Base-by-base conservation (phyloP, 768 basidiomycete species). In the Psilocybe subaeruginosa region DNA sequence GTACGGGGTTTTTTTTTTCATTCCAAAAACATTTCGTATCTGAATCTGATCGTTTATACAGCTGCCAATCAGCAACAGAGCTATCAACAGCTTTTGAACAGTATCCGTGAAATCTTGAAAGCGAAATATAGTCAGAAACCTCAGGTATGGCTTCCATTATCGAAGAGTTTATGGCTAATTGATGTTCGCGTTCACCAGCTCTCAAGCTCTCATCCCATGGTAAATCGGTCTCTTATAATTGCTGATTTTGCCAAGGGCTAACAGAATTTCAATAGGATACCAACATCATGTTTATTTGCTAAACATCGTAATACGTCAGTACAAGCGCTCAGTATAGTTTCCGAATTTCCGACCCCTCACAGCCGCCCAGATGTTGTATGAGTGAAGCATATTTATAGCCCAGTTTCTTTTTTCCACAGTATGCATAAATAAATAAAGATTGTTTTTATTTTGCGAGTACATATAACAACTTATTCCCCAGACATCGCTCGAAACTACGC, bases 71-170 rank as follows among this genome's bases (percentile, higher is more conserved):
- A 73, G 33, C 71, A 78, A 35, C 78, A 78, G 58, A 81, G 77
- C 64, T 81, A 79, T 51, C 79, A 80, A 64, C 70, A 78, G 59
- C 74, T 81, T 8, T 69, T 81, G n/a, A 69, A 69, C 49, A 75
- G 63, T 59, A 76, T 80, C 43, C 73, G 80, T 35, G 75, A 67
- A 29, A 80, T 80, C 57, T 68, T 80, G 57, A 74, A 57, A 53
- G 59, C 68, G 17, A 80, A 80, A 60, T 79, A 79, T 49, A 76
- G 74, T 39, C 79, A 80, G 73, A 80, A 79, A 66, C 80, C 80
- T 19, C 77, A 78, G 70, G 75, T 74, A 59, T 12, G 60, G 60
- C 37, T 70, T 33, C 39, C 17, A 17, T 27, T 12, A 0, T 17
- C 12, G 43, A 7, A 48, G 51, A 29, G 3, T 14, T 30, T 29